Evolutionary conservation across 202 grass and related monocot genomes (phyloP).

Genomic region (Eragrostis tef): DNA sequence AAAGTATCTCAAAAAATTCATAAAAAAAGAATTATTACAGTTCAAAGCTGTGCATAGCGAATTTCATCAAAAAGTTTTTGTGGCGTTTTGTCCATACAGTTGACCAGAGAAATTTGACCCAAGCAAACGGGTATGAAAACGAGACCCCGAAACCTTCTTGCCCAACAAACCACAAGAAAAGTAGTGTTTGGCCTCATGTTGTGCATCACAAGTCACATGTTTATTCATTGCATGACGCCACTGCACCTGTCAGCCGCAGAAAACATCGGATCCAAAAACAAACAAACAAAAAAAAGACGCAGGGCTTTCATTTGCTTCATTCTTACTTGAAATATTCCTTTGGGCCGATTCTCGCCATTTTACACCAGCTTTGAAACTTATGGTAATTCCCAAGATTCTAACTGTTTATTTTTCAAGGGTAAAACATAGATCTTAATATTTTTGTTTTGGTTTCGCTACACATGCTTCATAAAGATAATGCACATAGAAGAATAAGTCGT

Average conservation of each 20-base stretch:
- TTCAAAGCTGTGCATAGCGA: too few relatives aligned
- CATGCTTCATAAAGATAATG: constrained; percentile 19
- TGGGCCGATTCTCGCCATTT: too few relatives aligned
- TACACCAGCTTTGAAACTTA: too few relatives aligned
- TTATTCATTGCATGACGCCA: constrained; percentile 4
- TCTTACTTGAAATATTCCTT: too few relatives aligned
- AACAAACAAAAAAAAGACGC: too few relatives aligned
- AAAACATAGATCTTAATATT: not conserved
- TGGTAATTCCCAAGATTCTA: not conserved
- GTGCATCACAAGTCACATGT: not conserved
- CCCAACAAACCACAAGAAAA: constrained; percentile 28
- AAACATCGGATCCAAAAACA: not conserved
- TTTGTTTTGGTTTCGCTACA: not conserved
- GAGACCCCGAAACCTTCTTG: constrained; percentile 20
- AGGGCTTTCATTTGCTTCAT: not conserved
- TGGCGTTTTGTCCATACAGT: not conserved
- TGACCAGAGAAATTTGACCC: not conserved
- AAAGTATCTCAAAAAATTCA: too few relatives aligned
- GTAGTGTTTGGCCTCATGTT: not conserved
- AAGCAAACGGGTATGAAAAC: not conserved
- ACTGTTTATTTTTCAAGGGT: not conserved
- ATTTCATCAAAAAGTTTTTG: not conserved
- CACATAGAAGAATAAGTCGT: not conserved
- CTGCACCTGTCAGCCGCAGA: constrained; percentile 15
- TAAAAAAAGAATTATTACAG: too few relatives aligned